Percentiles rank a stretch among this genome's conserved stretches.
Conservation (phyloP, 768 basidiomycete genomes). For the Phaffia australis region DNA sequence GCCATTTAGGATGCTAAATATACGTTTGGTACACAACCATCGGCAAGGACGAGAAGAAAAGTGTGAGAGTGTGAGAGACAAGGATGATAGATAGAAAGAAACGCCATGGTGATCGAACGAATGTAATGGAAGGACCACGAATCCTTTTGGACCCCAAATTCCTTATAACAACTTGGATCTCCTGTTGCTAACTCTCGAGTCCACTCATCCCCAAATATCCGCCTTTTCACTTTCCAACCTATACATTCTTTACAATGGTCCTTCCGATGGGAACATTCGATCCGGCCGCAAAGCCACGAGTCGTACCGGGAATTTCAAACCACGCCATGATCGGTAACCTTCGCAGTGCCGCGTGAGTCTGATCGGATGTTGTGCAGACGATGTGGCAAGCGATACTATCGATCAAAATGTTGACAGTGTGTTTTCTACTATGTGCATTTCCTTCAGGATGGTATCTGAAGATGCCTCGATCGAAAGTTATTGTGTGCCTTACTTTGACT, state of each 20-base stretch:
- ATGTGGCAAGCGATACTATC: too few species aligned
- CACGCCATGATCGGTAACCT: conserved; percentile 39
- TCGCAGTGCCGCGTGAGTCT: conserved; percentile 31
- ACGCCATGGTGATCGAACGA: background rate
- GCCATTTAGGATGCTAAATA: too few species aligned
- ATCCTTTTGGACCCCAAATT: background rate
- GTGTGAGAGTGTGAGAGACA: background rate
- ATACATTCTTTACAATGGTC: too few species aligned
- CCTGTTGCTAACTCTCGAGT: background rate
- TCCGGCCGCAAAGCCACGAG: too few species aligned
- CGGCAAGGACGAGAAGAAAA: background rate
- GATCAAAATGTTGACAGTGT: too few species aligned
- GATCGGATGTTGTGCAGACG: too few species aligned
- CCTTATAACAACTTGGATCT: background rate
- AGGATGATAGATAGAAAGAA: background rate
- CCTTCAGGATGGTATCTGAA: conserved; percentile 37
- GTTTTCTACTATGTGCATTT: too few species aligned
- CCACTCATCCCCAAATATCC: background rate
- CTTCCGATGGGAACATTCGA: too few species aligned
- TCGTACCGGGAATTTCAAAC: conserved; percentile 21
- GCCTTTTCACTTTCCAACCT: background rate
- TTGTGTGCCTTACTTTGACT: conserved; percentile 57
- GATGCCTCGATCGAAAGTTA: conserved; percentile 30
- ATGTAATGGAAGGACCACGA: too few species aligned
- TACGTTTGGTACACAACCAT: background rate